Conservation (phyloP, 371 early-diverging fungal species). For the Mortierella sp. region DNA sequence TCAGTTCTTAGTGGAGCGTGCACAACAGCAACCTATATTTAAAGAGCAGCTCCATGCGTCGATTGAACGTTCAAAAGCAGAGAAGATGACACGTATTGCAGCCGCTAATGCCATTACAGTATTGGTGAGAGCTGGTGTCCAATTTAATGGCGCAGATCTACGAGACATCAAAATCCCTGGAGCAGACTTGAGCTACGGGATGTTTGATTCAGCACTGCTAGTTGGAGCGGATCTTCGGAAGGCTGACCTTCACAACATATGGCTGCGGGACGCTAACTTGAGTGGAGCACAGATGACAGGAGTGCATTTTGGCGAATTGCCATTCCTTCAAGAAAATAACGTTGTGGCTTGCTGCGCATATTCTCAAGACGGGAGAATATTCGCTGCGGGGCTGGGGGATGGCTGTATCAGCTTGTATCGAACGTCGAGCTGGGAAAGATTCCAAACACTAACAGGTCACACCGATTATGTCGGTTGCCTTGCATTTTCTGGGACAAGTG, state of each 20-base stretch:
- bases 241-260: slow-evolving; percentile 2
- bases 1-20: slow-evolving; percentile 19
- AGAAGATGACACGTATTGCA: not conserved
- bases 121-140: slow-evolving; percentile 16
- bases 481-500: not conserved
- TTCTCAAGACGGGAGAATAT: slow-evolving; percentile 6
- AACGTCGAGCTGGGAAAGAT: slow-evolving; percentile 4
- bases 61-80: slow-evolving; percentile 12
- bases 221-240: slow-evolving; percentile 11
- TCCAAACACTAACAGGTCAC: not conserved
- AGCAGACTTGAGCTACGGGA: slow-evolving; percentile 12
- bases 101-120: slow-evolving; percentile 30
- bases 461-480: not conserved
- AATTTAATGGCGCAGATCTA: slow-evolving; percentile 14
- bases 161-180: slow-evolving; percentile 12
- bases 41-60: slow-evolving; percentile 3
- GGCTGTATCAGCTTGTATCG: slow-evolving; percentile 1
- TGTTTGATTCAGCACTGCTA: slow-evolving; percentile 9
- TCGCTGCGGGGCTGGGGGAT: not conserved
- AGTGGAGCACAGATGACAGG: slow-evolving; percentile 5
- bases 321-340: slow-evolving; percentile 3
- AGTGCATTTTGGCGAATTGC: slow-evolving; percentile 11
- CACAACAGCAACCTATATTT: slow-evolving; percentile 1
- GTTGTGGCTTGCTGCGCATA: not conserved
- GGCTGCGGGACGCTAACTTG: slow-evolving; percentile 16